Evolutionary conservation across 1,284 basidiomycete genomes (phyloP).

Genomic region (Exsudoporus floridanus): DNA sequence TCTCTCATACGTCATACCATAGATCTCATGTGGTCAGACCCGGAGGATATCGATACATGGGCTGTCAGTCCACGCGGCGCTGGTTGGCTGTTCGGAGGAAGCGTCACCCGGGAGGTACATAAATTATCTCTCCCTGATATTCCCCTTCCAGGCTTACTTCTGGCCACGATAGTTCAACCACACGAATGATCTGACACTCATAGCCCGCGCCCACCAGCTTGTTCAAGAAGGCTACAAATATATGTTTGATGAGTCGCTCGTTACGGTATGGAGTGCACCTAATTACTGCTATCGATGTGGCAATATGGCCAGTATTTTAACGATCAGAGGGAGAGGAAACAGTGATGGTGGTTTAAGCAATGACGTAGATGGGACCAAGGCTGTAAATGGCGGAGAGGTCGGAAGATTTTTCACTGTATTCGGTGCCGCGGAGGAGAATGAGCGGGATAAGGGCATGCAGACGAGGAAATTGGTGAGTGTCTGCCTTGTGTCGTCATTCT

Average conservation of each 20-base stretch:
- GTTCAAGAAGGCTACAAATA: conserved; percentile 98
- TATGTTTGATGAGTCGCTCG: conserved; percentile 93
- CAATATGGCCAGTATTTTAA: conserved; percentile 77
- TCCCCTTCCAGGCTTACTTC: conserved; percentile 2
- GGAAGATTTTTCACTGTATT: conserved; percentile 70
- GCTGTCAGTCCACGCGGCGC: conserved; percentile 93
- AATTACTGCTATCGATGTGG: conserved; percentile 93
- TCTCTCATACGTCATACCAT: neutral
- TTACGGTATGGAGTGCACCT: conserved; percentile 97
- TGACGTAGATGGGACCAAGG: neutral
- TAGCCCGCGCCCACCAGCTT: conserved; percentile 92
- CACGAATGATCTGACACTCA: conserved; percentile 79
- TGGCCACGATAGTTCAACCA: conserved; percentile 78
- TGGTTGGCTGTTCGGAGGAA: conserved; percentile 92
- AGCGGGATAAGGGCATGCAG: conserved; percentile 71
- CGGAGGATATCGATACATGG: conserved; percentile 95
- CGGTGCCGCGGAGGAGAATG: conserved; percentile 83
- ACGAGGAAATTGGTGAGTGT: conserved; percentile 59
- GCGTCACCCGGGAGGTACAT: conserved; percentile 79
- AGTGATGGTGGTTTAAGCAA: conserved; percentile 30
- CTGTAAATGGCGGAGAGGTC: conserved; percentile 16
- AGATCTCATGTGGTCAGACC: conserved; percentile 99
- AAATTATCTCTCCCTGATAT: neutral
- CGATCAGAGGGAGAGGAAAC: conserved; percentile 63
- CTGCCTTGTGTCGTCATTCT: neutral